Conservation (phyloP, 441 rosid genomes). For the Dalechampia spathulata region DNA sequence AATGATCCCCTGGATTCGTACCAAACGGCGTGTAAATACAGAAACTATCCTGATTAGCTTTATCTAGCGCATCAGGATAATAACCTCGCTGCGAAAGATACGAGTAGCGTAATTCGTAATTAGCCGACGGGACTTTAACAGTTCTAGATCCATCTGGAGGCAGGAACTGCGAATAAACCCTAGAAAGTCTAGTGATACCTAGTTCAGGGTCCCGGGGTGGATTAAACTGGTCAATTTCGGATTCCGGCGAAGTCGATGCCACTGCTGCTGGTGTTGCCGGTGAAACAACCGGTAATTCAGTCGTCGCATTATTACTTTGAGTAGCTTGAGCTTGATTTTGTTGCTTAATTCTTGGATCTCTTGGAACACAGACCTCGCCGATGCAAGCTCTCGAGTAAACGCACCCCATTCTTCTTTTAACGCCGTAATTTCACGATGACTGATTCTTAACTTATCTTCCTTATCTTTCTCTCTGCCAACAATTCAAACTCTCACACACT, state of each 20-base stretch:
- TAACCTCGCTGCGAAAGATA: conserved; percentile 90
- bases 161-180: conserved; percentile 92
- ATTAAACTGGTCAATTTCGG: conserved; percentile 40
- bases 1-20: conserved; percentile 55
- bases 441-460: too few species aligned
- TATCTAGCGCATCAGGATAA: conserved; percentile 92
- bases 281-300: conserved; percentile 48
- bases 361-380: conserved; percentile 82
- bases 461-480: too few species aligned
- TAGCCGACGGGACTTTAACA: conserved; percentile 49
- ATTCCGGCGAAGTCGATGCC: conserved; percentile 33
- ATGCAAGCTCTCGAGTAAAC: conserved; percentile 92
- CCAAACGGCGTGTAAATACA: conserved; percentile 95
- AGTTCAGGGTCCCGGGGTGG: conserved; percentile 47
- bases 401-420: conserved; percentile 57
- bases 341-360: conserved; percentile 41
- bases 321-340: conserved; percentile 8
- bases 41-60: conserved; percentile 97
- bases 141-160: conserved; percentile 83
- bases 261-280: too few species aligned
- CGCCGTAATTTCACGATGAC: too few species aligned
- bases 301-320: conserved; percentile 15
- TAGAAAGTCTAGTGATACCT: conserved; percentile 74
- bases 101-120: conserved; percentile 67
- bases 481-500: too few species aligned